phyloP scores from a whole-genome alignment of 2,329 filamentous ascomycete species.

The Microcyclospora pomicola region DNA sequence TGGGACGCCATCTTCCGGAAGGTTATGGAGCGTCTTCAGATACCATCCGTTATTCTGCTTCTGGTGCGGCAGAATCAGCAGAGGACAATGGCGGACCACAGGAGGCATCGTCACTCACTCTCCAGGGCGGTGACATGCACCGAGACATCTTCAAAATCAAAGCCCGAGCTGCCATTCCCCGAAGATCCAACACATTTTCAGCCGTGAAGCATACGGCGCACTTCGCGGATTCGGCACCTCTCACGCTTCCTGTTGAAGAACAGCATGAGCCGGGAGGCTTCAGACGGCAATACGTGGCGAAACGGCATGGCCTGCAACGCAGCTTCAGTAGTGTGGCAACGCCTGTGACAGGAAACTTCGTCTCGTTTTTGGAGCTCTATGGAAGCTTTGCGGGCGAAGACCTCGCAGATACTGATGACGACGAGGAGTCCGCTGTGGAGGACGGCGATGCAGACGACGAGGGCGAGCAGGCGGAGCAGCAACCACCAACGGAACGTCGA shows the following conservation, averaged over 20 bases:
- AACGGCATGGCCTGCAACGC: constrained; percentile 29
- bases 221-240: constrained; percentile 1
- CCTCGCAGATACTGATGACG: constrained; percentile 43
- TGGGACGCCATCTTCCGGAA: constrained; percentile 22
- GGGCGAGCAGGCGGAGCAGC: constrained; percentile 44
- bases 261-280: constrained; percentile 40
- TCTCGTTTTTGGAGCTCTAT: constrained; percentile 63
- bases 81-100: neutral
- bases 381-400: constrained; percentile 67
- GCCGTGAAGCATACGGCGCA: constrained; percentile 18
- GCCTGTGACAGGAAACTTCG: constrained; percentile 54
- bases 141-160: constrained; percentile 64
- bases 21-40: constrained; percentile 22
- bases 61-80: constrained; percentile 1
- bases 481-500: constrained; percentile 41
- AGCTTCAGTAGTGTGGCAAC: constrained; percentile 28
- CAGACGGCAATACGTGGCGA: constrained; percentile 38
- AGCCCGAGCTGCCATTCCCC: constrained; percentile 36
- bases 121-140: constrained; percentile 67
- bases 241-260: constrained; percentile 28
- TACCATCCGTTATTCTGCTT: constrained; percentile 10
- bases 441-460: constrained; percentile 50
- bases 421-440: constrained; percentile 41
- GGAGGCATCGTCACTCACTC: constrained; percentile 50
- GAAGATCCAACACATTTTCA: constrained; percentile 54